A percentile compares a stretch with the other conserved stretches of the same genome.
phyloP scores from a whole-genome alignment of 768 basidiomycete species.

The Pisolithus marmoratus region DNA sequence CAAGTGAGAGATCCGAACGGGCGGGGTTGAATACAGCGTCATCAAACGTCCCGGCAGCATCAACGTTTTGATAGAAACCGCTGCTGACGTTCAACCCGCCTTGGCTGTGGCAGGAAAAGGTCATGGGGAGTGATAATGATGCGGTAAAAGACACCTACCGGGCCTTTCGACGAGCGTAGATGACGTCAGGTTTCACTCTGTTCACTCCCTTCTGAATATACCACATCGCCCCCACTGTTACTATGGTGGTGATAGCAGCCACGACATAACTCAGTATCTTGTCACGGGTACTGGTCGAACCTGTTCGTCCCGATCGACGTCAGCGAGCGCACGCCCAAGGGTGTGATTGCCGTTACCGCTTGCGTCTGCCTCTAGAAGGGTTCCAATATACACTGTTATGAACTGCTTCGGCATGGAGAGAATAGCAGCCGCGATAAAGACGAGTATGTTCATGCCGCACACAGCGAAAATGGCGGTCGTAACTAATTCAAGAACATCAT shows the following conservation, averaged over 20 bases:
- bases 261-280: constrained; percentile 67
- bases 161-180: constrained; percentile 66
- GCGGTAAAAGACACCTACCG: constrained; percentile 35
- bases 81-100: constrained; percentile 37
- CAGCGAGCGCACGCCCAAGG: not conserved
- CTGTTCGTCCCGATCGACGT: constrained; percentile 10
- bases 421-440: constrained; percentile 74
- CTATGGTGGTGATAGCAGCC: constrained; percentile 57
- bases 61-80: constrained; percentile 24
- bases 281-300: constrained; percentile 34
- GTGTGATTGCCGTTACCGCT: constrained; percentile 14
- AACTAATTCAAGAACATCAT: constrained; percentile 38
- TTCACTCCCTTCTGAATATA: constrained; percentile 75
- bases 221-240: constrained; percentile 79
- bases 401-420: constrained; percentile 89
- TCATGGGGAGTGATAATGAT: not conserved
- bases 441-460: constrained; percentile 78
- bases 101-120: constrained; percentile 38
- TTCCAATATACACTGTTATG: constrained; percentile 87
- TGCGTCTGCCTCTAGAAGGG: constrained; percentile 53
- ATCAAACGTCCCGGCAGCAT: constrained; percentile 24
- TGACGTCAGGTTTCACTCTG: constrained; percentile 57
- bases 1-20: constrained; percentile 39
- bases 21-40: constrained; percentile 32
- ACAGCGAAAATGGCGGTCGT: constrained; percentile 86